phyloP scores from a whole-genome alignment of 345 rosid species.

The Bruguiera gymnorhiza region DNA sequence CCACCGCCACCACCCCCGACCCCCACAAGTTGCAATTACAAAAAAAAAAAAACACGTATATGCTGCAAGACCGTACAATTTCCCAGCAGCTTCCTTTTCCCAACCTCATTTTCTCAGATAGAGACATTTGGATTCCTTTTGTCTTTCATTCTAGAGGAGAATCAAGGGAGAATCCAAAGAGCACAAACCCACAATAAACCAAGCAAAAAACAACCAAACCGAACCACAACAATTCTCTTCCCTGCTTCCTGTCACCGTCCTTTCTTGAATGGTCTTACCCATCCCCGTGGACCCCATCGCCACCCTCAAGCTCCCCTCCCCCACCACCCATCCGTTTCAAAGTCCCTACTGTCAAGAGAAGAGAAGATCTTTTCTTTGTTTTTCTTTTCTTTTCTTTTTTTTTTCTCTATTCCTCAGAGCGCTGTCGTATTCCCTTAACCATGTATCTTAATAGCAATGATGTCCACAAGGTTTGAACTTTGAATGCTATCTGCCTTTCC shows the following conservation, averaged over 20 bases:
- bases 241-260: neutral
- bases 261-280: neutral
- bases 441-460: too few relatives aligned
- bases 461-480: neutral
- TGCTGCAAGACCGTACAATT: neutral
- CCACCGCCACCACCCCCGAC: too few relatives aligned
- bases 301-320: neutral
- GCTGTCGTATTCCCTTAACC: too few relatives aligned
- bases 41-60: neutral
- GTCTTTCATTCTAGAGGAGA: neutral
- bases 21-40: too few relatives aligned
- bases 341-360: neutral
- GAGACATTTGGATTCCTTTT: slow-evolving; percentile 33
- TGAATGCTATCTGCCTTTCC: slow-evolving; percentile 18
- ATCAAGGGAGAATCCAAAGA: neutral
- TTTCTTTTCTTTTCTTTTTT: too few relatives aligned
- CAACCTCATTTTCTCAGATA: slow-evolving; percentile 19
- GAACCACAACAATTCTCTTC: too few relatives aligned
- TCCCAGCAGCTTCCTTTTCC: neutral
- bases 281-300: too few relatives aligned
- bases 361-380: slow-evolving; percentile 2
- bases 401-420: too few relatives aligned
- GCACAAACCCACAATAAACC: neutral
- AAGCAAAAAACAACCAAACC: neutral
- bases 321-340: neutral